phyloP scores from a whole-genome alignment of 352 stramenopile species.

The Hyaloperonospora brassicae region DNA sequence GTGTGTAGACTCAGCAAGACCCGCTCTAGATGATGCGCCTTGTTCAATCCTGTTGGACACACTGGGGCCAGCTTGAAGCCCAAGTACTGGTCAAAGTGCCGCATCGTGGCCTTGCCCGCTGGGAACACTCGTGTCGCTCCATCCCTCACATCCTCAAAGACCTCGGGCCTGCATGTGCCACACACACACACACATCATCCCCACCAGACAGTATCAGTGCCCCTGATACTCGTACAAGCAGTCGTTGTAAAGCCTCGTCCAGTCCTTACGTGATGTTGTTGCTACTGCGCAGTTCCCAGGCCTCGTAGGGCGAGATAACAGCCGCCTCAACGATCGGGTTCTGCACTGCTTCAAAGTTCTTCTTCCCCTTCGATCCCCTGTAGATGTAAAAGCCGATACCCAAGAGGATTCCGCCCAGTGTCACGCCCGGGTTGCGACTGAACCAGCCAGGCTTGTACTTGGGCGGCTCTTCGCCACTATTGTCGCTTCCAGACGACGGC shows the following conservation, averaged over 20 bases:
- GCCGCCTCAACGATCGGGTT: constrained; percentile 59
- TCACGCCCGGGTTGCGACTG: constrained; percentile 77
- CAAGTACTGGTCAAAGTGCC: constrained; percentile 75
- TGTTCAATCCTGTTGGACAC: constrained; percentile 52
- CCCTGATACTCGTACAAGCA: too few species aligned
- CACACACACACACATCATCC: too few species aligned
- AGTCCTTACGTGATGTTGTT: constrained; percentile 67
- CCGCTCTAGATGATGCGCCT: constrained; percentile 69
- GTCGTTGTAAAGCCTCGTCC: too few species aligned
- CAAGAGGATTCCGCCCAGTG: constrained; percentile 58
- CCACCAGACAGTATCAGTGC: too few species aligned
- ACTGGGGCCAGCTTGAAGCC: constrained; percentile 56
- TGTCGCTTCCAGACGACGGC: constrained; percentile 6
- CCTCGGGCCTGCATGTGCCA: constrained; percentile 28
- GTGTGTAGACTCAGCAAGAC: constrained; percentile 60
- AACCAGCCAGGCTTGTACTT: constrained; percentile 84
- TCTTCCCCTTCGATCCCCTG: constrained; percentile 60
- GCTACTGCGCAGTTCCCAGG: constrained; percentile 71
- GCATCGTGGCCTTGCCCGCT: constrained; percentile 50
- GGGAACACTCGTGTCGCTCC: constrained; percentile 51
- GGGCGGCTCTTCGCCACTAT: constrained; percentile 34
- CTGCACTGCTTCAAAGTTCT: constrained; percentile 72
- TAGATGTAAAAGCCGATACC: constrained; percentile 69
- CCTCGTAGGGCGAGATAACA: constrained; percentile 80
- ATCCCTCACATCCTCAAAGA: constrained; percentile 42